Evolutionary conservation across 441 rosid genomes (phyloP).

Genomic region (Arabidopsis hybrid): DNA sequence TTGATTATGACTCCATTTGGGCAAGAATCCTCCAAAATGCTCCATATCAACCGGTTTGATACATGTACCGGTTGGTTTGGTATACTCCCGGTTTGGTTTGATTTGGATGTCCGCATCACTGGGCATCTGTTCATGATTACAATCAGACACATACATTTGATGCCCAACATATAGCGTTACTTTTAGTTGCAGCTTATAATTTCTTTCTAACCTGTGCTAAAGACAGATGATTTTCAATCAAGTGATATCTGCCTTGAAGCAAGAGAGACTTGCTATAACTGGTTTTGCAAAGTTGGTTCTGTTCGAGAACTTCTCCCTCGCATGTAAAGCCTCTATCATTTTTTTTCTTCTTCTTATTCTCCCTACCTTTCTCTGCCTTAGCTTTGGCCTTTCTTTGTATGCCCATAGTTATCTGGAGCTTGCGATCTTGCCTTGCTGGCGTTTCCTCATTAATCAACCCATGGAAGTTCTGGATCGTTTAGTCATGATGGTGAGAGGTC

Average conservation of each 20-base stretch:
- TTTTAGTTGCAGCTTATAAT: slow-evolving; percentile 30
- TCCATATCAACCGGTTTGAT: no score
- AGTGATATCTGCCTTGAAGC: slow-evolving; percentile 72
- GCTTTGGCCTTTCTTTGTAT: slow-evolving; percentile 34
- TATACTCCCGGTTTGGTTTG: no score
- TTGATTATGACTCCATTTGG: no score
- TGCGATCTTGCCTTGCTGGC: slow-evolving; percentile 92
- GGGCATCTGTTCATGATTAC: slow-evolving; percentile 22
- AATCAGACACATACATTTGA: slow-evolving; percentile 8
- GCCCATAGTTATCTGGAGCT: slow-evolving; percentile 79
- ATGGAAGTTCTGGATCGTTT: slow-evolving; percentile 65
- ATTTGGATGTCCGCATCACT: no score
- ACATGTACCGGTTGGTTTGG: no score
- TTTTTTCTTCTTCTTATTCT: no score
- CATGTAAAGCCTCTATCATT: slow-evolving; percentile 66
- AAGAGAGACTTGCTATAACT: slow-evolving; percentile 92
- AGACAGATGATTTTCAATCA: slow-evolving; percentile 79
- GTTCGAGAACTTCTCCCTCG: slow-evolving; percentile 92
- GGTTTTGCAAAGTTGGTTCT: slow-evolving; percentile 92
- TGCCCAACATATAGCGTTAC: slow-evolving; percentile 27
- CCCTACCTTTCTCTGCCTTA: slow-evolving; percentile 21
- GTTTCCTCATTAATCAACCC: slow-evolving; percentile 69
- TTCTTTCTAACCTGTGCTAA: slow-evolving; percentile 40
- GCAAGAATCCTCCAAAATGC: no score
- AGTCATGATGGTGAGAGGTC: slow-evolving; percentile 83